These are phyloP conservation scores for Ammopiptanthus mongolicus DNA, from an alignment of 306 rosid genomes.

Conservation along the genomic window DNA sequence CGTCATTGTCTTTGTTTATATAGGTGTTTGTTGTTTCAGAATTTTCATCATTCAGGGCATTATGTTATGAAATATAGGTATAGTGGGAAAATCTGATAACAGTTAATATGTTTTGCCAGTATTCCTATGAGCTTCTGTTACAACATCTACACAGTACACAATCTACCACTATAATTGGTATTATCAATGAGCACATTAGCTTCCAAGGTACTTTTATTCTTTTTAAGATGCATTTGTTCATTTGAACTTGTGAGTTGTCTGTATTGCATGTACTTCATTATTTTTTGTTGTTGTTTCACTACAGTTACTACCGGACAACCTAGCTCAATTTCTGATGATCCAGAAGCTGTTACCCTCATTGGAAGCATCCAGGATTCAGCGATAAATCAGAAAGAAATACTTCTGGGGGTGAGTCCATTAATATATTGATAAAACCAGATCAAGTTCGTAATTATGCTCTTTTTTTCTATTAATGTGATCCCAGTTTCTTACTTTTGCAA, in stretches of 20 bases:
- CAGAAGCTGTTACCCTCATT: conserved; percentile 54
- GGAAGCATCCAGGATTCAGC: conserved; percentile 64
- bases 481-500: neutral
- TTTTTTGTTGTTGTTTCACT: neutral
- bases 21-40: neutral
- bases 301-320: conserved; percentile 74
- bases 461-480: neutral
- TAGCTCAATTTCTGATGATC: conserved; percentile 62
- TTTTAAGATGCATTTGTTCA: neutral
- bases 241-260: neutral
- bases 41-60: neutral
- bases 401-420: conserved; percentile 63
- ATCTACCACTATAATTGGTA: conserved; percentile 60
- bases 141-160: conserved; percentile 59
- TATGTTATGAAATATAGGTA: neutral
- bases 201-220: conserved; percentile 49
- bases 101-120: conserved; percentile 39
- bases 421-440: neutral
- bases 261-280: neutral
- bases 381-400: conserved; percentile 63
- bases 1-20: neutral
- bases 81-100: neutral
- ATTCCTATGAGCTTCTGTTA: conserved; percentile 71
- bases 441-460: neutral
- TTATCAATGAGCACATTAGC: conserved; percentile 69